Base-by-base conservation (phyloP, 2,329 filamentous ascomycete species). In the Achaetomium macrosporum region DNA sequence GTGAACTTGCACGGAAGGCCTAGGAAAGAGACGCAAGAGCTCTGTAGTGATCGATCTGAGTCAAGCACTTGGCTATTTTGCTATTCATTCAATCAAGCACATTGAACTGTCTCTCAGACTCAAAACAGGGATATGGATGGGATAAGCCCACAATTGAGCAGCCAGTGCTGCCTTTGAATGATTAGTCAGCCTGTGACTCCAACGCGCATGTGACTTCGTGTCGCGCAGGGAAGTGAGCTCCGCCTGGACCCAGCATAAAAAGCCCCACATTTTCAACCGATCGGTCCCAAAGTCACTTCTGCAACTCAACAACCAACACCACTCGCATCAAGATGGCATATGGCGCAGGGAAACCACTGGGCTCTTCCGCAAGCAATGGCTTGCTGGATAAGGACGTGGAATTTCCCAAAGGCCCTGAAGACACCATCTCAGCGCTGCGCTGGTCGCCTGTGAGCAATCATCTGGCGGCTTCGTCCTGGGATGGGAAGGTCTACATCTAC, bases 401-500 rank as follows among this genome's bases (percentile, higher is more conserved):
- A 5, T 50, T 68, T 15, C 63, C 66, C 8, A 49, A 56, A 2
- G 64, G 66, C 48, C 61, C 62, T 12, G 50, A 63, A 30, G 69
- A 71, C 55, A 70, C 66, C 57, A 64, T 71, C 63, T 65, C 64
- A 40, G 61, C 65, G 35, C 40, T 71, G 56, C 65, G 68, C 20
- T 71, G 67, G 68, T 69, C 68, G 53, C 68, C 66, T 3, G 56
- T 55, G 33, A 55, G 61, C 25, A 58, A 68, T 42, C 62, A 67
- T 51, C 47, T 71, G 40, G 68, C 68, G 10, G 65, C 65, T 33
- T 63, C 66, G 15, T 66, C 63, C 16, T 71, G 69, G 69, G 69
- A 71, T 49, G 62, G 64, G 30, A 66, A 63, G 54, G 62, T 69
- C 51, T 68, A 67, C 39, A 56, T 71, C 59, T 71, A 69, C 62